Conservation (phyloP, 1,284 basidiomycete species). For the Coriolopsis trogii region DNA sequence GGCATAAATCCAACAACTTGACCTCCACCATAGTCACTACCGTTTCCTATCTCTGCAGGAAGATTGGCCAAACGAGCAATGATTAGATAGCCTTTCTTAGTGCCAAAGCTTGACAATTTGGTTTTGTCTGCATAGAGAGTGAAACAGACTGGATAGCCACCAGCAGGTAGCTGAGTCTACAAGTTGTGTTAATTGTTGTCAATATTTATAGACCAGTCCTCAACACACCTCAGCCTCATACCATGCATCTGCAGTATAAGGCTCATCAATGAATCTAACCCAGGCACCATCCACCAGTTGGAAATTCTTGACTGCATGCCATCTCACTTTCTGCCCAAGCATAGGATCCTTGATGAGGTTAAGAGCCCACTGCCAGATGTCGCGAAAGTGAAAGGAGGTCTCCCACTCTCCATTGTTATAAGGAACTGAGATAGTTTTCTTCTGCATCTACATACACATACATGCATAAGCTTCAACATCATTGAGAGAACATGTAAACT, state of each 20-base stretch:
- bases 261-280: constrained; percentile 32
- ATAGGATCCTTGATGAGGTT: constrained; percentile 16
- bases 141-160: constrained; percentile 27
- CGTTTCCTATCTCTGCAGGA: constrained; percentile 41
- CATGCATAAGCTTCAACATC: background rate
- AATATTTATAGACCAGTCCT: too few species aligned
- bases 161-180: constrained; percentile 20
- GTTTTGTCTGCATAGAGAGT: constrained; percentile 50
- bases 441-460: constrained; percentile 25
- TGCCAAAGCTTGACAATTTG: constrained; percentile 45
- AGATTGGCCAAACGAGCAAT: constrained; percentile 41
- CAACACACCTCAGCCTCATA: constrained; percentile 37
- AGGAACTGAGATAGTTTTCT: constrained; percentile 17
- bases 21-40: constrained; percentile 39
- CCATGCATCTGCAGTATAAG: constrained; percentile 31
- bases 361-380: constrained; percentile 32
- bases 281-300: constrained; percentile 27
- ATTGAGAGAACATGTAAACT: background rate
- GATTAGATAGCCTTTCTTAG: constrained; percentile 45
- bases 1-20: constrained; percentile 47
- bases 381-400: constrained; percentile 18
- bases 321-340: constrained; percentile 28
- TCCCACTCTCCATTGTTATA: constrained; percentile 35
- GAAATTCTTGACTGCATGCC: constrained; percentile 30
- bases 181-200: too few species aligned